Evolutionary conservation across 2,329 filamentous ascomycete species (phyloP).

Genomic region (Hypoxylon sp.): DNA sequence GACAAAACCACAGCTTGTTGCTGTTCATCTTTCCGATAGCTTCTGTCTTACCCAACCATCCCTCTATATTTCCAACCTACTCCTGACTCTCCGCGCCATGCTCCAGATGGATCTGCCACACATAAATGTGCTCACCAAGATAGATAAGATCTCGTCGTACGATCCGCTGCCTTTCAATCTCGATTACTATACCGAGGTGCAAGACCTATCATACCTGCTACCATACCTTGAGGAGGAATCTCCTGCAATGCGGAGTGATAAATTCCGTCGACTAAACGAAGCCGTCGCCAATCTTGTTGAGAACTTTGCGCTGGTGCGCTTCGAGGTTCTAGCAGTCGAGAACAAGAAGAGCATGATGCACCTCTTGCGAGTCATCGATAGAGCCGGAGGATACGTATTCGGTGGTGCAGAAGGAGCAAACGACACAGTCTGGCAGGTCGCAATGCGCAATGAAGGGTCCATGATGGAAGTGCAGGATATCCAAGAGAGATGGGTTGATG

Average conservation of each 20-base stretch:
- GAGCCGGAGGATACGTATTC: conserved; percentile 94
- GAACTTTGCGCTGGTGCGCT: conserved; percentile 89
- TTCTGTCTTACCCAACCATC: conserved; percentile 94
- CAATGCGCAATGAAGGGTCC: conserved; percentile 83
- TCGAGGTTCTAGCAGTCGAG: conserved; percentile 94
- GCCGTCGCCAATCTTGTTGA: conserved; percentile 90
- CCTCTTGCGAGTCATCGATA: conserved; percentile 88
- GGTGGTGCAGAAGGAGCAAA: conserved; percentile 92
- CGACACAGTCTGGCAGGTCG: conserved; percentile 96
- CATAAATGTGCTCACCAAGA: conserved; percentile 96
- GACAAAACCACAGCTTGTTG: conserved; percentile 78
- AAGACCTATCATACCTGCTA: conserved; percentile 88
- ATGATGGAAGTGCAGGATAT: conserved; percentile 89
- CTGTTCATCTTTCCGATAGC: conserved; percentile 93
- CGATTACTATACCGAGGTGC: conserved; percentile 97
- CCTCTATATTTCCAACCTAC: conserved; percentile 92
- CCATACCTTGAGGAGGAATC: conserved; percentile 86
- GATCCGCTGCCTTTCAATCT: conserved; percentile 93
- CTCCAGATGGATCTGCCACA: conserved; percentile 98
- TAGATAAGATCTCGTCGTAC: conserved; percentile 92
- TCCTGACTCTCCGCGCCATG: conserved; percentile 95
- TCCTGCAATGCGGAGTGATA: conserved; percentile 76
- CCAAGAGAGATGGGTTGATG: conserved; percentile 95
- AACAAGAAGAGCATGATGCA: conserved; percentile 98
- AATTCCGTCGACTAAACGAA: conserved; percentile 87